Evolutionary conservation across 1,284 basidiomycete species (phyloP).

Genomic region (Ceratobasidium sp.): DNA sequence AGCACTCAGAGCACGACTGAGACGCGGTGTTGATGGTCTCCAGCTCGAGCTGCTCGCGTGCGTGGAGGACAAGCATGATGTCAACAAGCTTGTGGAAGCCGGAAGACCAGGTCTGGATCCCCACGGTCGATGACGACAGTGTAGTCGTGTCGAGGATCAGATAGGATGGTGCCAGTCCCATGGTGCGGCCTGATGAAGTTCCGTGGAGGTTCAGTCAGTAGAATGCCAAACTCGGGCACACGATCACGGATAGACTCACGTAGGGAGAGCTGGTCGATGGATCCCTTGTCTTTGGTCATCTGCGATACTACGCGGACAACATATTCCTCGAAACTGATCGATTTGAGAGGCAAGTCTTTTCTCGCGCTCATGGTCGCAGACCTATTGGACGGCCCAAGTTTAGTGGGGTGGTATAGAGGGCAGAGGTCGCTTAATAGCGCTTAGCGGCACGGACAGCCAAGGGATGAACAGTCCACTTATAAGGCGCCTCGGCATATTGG

Average conservation of each 20-base stretch:
- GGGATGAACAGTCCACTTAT: constrained; percentile 22
- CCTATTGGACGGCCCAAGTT: constrained; percentile 49
- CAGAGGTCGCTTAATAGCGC: constrained; percentile 9
- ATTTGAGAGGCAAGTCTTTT: constrained; percentile 50
- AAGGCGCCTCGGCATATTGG: constrained; percentile 17
- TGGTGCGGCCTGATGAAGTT: constrained; percentile 47
- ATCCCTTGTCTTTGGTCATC: constrained; percentile 63
- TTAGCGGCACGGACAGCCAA: constrained; percentile 19
- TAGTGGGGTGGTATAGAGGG: constrained; percentile 48
- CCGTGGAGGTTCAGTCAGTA: background rate
- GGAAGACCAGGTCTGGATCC: constrained; percentile 71
- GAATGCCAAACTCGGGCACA: too few relatives aligned
- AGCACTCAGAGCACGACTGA: constrained; percentile 84
- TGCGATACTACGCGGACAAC: constrained; percentile 68
- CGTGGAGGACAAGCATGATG: constrained; percentile 75
- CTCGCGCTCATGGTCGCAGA: constrained; percentile 18
- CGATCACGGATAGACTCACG: constrained; percentile 62
- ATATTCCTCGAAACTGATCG: constrained; percentile 70
- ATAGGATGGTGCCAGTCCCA: constrained; percentile 79
- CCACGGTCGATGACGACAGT: constrained; percentile 63
- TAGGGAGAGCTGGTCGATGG: constrained; percentile 73
- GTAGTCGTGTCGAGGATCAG: constrained; percentile 78
- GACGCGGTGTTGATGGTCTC: constrained; percentile 79
- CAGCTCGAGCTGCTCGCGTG: constrained; percentile 72
- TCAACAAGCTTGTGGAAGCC: constrained; percentile 79